Conservation (phyloP, 2,329 filamentous ascomycete species). For the Plectosphaerella cucumerina region DNA sequence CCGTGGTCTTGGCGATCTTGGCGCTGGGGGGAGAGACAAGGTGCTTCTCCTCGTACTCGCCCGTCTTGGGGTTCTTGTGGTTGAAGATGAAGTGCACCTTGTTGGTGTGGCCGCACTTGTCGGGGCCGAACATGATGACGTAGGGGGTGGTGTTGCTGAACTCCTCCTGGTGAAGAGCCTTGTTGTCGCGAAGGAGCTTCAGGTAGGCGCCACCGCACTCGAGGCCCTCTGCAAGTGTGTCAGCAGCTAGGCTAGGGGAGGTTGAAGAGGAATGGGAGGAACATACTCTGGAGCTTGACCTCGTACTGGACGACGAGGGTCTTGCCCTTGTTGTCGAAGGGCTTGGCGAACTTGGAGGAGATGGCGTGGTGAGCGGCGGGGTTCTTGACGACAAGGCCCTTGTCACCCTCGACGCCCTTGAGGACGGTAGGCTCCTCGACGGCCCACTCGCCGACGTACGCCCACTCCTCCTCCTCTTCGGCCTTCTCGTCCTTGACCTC, state of each 20-base stretch:
- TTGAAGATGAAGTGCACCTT: slow-evolving; percentile 99
- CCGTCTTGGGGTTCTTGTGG: slow-evolving; percentile 99
- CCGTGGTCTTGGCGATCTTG: slow-evolving; percentile 84
- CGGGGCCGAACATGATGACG: slow-evolving; percentile 99
- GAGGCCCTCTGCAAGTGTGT: slow-evolving; percentile 64
- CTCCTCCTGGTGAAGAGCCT: slow-evolving; percentile 93
- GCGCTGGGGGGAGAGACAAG: slow-evolving; percentile 78
- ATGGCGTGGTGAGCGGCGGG: slow-evolving; percentile 97
- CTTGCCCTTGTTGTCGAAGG: slow-evolving; percentile 92
- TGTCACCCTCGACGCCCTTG: slow-evolving; percentile 92
- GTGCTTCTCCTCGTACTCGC: slow-evolving; percentile 99
- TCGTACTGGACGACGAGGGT: slow-evolving; percentile 97
- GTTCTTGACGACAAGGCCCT: slow-evolving; percentile 98
- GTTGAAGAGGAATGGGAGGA: background rate
- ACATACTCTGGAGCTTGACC: slow-evolving; percentile 95
- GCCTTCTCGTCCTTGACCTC: slow-evolving; percentile 67
- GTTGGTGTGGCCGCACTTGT: slow-evolving; percentile 99
- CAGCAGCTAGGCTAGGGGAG: background rate
- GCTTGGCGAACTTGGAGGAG: slow-evolving; percentile 96
- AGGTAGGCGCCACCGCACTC: slow-evolving; percentile 98
- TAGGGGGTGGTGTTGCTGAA: slow-evolving; percentile 97
- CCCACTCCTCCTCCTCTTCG: slow-evolving; percentile 88
- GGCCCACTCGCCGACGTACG: slow-evolving; percentile 92
- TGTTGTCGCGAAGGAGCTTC: slow-evolving; percentile 98
- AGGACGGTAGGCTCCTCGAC: slow-evolving; percentile 90